These are phyloP conservation scores for Apiospora rasikravindrae DNA, from an alignment of 2,329 filamentous ascomycete genomes.

Conservation along the genomic window DNA sequence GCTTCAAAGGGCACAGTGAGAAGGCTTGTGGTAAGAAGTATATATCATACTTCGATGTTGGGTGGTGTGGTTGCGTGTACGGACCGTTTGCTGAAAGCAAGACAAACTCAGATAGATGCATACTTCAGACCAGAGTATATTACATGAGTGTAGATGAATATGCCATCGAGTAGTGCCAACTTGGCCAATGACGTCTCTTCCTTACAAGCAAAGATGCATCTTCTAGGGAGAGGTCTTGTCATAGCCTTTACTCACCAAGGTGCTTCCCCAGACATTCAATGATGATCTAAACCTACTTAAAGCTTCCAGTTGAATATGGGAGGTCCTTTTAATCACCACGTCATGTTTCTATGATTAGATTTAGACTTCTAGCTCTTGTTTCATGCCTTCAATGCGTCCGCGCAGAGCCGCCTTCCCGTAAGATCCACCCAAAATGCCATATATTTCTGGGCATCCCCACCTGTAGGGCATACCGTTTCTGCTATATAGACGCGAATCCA, in stretches of 20 bases:
- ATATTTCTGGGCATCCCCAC: not conserved
- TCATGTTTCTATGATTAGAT: slow-evolving; percentile 8
- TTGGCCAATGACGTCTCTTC: not conserved
- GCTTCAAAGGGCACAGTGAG: not conserved
- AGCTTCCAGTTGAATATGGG: not conserved
- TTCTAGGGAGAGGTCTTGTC: not conserved
- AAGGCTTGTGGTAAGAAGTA: not conserved
- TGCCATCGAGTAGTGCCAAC: no score
- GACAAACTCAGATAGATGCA: not conserved
- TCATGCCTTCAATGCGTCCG: not conserved
- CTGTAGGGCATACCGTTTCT: not conserved
- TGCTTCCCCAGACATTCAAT: not conserved
- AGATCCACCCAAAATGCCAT: not conserved
- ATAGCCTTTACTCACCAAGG: not conserved
- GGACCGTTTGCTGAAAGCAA: not conserved
- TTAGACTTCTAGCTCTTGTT: not conserved
- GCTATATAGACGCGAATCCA: not conserved
- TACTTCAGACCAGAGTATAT: not conserved
- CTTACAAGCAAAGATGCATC: not conserved
- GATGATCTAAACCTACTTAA: not conserved
- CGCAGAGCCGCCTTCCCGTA: not conserved
- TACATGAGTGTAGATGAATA: no score
- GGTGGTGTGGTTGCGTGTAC: not conserved
- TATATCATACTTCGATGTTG: not conserved
- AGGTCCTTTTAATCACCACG: not conserved